Conservation (phyloP, 768 basidiomycete species). For the Lactarius akahatsu region DNA sequence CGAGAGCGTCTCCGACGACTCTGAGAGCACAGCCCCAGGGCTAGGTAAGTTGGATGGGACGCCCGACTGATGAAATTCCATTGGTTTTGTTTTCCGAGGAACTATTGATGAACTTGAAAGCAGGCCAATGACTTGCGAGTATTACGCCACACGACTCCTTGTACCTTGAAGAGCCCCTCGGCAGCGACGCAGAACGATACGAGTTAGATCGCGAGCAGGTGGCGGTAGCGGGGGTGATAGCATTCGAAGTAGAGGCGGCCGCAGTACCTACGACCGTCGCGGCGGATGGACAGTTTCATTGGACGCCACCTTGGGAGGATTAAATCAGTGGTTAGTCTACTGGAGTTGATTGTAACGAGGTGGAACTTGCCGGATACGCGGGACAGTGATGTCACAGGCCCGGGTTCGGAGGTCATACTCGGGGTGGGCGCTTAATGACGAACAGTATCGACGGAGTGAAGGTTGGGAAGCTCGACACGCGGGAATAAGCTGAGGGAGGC, state of each 20-base stretch:
- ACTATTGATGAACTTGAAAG: too few relatives aligned
- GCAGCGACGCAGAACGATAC: constrained; percentile 14
- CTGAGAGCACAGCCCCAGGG: too few relatives aligned
- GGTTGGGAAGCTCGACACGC: neutral
- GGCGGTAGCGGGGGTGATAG: neutral
- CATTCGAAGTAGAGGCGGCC: neutral
- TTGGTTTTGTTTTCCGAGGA: too few relatives aligned
- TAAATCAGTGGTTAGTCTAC: constrained; percentile 3
- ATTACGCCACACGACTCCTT: too few relatives aligned
- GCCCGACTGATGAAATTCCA: too few relatives aligned
- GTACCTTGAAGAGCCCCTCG: constrained; percentile 16
- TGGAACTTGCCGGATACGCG: neutral
- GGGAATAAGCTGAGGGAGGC: neutral
- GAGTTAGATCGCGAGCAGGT: constrained; percentile 13
- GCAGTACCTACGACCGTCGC: neutral
- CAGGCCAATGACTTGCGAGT: too few relatives aligned
- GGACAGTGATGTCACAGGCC: constrained; percentile 14
- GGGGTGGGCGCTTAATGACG: neutral
- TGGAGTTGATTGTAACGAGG: neutral
- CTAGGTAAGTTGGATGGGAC: too few relatives aligned
- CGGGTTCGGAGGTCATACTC: constrained; percentile 7
- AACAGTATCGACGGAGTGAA: constrained; percentile 6
- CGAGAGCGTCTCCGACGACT: too few relatives aligned
- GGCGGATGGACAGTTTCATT: neutral
- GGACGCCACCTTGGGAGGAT: neutral